Percentiles rank a stretch among this genome's conserved stretches.
Evolutionary conservation across 1,139 yeast species (phyloP).

Genomic region (Scheffersomyces insectosa): DNA sequence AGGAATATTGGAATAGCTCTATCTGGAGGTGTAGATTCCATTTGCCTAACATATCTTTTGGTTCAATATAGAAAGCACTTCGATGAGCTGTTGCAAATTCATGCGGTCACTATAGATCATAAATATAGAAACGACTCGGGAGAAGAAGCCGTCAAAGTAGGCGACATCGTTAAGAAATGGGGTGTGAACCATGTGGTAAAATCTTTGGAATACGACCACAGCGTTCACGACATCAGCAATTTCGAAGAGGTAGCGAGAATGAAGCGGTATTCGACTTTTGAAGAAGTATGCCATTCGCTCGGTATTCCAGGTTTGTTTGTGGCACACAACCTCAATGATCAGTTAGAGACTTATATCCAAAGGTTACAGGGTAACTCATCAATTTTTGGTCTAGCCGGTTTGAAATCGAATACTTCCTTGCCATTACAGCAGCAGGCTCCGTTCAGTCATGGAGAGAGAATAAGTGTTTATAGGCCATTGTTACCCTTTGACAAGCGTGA

Average conservation of each 20-base stretch:
- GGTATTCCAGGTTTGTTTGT: slow-evolving; percentile 41
- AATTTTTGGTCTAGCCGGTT: slow-evolving; percentile 56
- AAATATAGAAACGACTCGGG: slow-evolving; percentile 46
- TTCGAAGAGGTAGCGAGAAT: slow-evolving; percentile 61
- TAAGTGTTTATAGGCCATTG: slow-evolving; percentile 53
- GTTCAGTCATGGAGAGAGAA: slow-evolving; percentile 11
- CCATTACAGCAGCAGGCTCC: slow-evolving; percentile 24
- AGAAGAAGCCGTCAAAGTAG: slow-evolving; percentile 49
- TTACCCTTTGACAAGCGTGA: slow-evolving; percentile 44
- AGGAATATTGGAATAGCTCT: slow-evolving; percentile 45
- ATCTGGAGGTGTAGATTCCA: slow-evolving; percentile 84
- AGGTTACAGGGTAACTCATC: slow-evolving; percentile 57
- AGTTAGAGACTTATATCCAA: slow-evolving; percentile 66
- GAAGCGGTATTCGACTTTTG: slow-evolving; percentile 49
- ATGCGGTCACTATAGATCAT: slow-evolving; percentile 63
- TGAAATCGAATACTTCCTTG: slow-evolving; percentile 23
- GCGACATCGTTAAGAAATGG: slow-evolving; percentile 33
- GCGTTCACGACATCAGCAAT: slow-evolving; percentile 28
- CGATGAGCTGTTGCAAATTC: slow-evolving; percentile 30
- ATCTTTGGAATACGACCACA: slow-evolving; percentile 31
- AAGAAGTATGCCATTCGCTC: slow-evolving; percentile 29
- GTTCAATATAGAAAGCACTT: slow-evolving; percentile 26
- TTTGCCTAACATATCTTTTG: slow-evolving; percentile 58
- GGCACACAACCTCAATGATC: slow-evolving; percentile 76
- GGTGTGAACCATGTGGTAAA: slow-evolving; percentile 41